These are phyloP conservation scores for Luffa aegyptiaca DNA, from an alignment of 306 rosid species.

Conservation along the genomic window DNA sequence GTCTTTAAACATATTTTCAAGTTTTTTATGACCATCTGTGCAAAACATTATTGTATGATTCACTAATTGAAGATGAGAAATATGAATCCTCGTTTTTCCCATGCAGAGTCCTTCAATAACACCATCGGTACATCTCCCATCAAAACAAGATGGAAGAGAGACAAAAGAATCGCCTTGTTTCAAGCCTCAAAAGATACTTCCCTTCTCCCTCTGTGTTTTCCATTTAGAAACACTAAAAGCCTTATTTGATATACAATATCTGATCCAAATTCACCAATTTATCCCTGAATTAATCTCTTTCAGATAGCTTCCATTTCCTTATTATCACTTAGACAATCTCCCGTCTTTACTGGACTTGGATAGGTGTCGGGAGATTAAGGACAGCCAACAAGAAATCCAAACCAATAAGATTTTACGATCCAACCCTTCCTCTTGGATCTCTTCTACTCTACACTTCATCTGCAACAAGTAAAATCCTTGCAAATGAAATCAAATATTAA, in stretches of 20 bases:
- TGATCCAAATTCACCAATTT: background rate
- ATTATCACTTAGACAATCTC: too few species aligned
- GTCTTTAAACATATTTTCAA: background rate
- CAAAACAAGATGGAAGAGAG: background rate
- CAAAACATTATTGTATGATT: background rate
- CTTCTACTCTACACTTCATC: background rate
- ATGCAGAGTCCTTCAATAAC: background rate
- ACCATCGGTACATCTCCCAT: background rate
- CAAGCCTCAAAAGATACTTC: background rate
- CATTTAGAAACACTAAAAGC: background rate
- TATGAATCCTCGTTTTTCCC: background rate
- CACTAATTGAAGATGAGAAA: background rate
- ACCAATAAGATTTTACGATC: background rate
- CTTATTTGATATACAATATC: background rate
- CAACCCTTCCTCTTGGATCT: background rate
- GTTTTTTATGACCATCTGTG: background rate
- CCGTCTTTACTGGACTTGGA: too few species aligned
- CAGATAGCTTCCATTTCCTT: too few species aligned
- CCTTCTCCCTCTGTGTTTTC: background rate
- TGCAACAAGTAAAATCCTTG: too few species aligned
- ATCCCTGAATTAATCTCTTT: background rate
- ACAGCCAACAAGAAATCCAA: background rate
- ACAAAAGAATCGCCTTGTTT: background rate
- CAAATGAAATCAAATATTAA: too few species aligned
- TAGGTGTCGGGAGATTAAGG: background rate